These are phyloP conservation scores for Acanthamoeba castellanii DNA, from an alignment of 208 protist genomes.

Conservation along the genomic window DNA sequence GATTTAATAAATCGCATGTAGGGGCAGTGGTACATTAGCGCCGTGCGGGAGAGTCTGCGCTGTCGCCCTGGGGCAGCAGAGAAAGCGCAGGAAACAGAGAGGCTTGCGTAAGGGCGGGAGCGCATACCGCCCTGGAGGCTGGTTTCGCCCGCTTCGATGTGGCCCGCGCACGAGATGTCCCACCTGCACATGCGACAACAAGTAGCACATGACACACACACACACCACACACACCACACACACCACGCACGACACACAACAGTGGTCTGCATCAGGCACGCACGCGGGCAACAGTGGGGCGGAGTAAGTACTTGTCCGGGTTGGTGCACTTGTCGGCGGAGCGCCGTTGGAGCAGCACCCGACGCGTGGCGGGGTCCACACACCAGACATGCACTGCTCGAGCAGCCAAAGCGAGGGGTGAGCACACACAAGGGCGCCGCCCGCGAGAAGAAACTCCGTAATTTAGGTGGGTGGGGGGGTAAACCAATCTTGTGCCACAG, in stretches of 20 bases:
- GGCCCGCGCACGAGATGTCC: slow-evolving; percentile 26
- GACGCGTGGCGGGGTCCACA: neutral
- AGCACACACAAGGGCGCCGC: neutral
- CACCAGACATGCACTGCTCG: slow-evolving; percentile 28
- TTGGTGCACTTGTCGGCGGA: slow-evolving; percentile 5
- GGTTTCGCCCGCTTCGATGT: slow-evolving; percentile 25
- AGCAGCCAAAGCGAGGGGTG: too few species aligned
- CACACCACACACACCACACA: too few species aligned
- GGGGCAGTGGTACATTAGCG: neutral
- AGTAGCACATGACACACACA: too few species aligned
- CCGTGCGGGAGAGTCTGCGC: too few species aligned
- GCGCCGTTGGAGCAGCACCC: neutral
- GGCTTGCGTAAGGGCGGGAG: too few species aligned
- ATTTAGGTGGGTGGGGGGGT: too few species aligned
- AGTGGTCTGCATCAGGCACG: neutral
- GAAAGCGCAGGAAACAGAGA: too few species aligned
- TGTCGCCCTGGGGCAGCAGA: too few species aligned
- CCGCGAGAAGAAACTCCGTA: too few species aligned
- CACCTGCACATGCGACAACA: slow-evolving; percentile 8
- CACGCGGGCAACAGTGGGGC: too few species aligned
- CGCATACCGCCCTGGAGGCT: neutral
- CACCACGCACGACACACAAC: too few species aligned
- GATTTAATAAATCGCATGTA: too few species aligned
- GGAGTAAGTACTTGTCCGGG: neutral
- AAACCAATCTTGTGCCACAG: slow-evolving; percentile 54